Percentiles rank a stretch among this genome's conserved stretches.
These are phyloP conservation scores for Populus pruinosa DNA, from an alignment of 345 rosid species.

Conservation along the genomic window DNA sequence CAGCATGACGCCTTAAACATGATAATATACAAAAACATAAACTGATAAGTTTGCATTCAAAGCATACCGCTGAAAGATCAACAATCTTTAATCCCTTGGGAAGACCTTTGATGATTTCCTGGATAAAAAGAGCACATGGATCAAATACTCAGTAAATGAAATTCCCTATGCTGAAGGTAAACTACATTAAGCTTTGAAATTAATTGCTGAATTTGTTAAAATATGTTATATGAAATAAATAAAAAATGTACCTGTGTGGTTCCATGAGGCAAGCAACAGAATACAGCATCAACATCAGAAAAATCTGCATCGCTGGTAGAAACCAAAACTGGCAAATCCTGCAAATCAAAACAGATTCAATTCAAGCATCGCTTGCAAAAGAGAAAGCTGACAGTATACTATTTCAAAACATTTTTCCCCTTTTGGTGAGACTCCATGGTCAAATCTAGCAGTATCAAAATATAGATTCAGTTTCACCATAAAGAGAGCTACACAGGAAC, in stretches of 20 bases:
- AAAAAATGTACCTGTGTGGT: conserved; percentile 67
- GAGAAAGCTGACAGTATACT: background rate
- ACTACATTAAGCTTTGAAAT: background rate
- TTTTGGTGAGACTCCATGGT: background rate
- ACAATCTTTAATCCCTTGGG: conserved; percentile 69
- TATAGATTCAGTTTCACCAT: no score
- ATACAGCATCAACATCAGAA: conserved; percentile 79
- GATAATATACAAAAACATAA: background rate
- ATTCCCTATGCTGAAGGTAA: background rate
- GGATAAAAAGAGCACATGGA: conserved; percentile 8
- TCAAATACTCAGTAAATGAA: background rate
- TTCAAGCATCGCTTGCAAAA: conserved; percentile 1
- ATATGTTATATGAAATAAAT: conserved; percentile 7
- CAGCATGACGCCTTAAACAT: background rate
- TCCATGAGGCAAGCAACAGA: conserved; percentile 98
- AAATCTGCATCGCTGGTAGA: conserved; percentile 78
- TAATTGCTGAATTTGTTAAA: background rate
- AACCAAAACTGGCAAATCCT: conserved; percentile 79
- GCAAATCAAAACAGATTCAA: conserved; percentile 16
- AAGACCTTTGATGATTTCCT: conserved; percentile 87
- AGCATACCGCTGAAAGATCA: conserved; percentile 91
- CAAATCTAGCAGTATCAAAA: background rate
- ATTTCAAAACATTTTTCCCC: background rate
- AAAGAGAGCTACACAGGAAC: no score
- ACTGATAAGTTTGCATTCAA: conserved; percentile 2